Base-by-base conservation (phyloP, 1,139 yeast genomes). In the Diutina scorzettiae region DNA sequence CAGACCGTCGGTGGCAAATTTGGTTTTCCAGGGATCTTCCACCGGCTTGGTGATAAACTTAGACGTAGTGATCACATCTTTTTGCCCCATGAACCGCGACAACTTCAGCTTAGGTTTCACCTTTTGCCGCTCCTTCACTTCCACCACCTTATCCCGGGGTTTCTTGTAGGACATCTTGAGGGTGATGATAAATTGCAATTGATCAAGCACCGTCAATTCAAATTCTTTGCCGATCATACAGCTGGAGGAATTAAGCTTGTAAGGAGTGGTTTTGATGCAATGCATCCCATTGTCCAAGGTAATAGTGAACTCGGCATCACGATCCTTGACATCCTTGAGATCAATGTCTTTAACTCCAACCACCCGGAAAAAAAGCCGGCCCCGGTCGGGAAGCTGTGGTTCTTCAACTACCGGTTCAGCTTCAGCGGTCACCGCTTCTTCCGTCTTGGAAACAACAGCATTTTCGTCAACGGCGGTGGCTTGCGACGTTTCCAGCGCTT, bases 271-370 rank as follows among this genome's bases (percentile, higher is more conserved):
- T 37, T 80, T 76, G 41, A 87, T 77, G 45, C 91, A 78, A 55
- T 91, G 96, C 32, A 81, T 78, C 2, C 96, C 96, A 58, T 91
- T 91, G 58, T 91, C 97, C 50, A 91, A 66, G 7, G 86, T 78
- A 37, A 87, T 55, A 40, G 78, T 74, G 59, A 84, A 79, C 43
- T 72, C 70, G 1, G 89, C 89, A 31, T 76, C 64, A 46, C 78
- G 78, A 4, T 58, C 55, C 18, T 60, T 59, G 43, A 78, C 58
- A 41, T 76, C 74, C 1, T 87, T 83, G 43, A 87, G 59, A 8
- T 63, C 62, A 33, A 87, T 57, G 40, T 73, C 74, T 46, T 70
- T 67, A 43, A 86, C 57, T 0, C 79, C 77, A 43, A 78, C 65
- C 20, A 87, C 69, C 44, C 80, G 68, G 40, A 87, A 66, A 59